Evolutionary conservation across 2,329 filamentous ascomycete species (phyloP).

Genomic region (Microcera coccophila): DNA sequence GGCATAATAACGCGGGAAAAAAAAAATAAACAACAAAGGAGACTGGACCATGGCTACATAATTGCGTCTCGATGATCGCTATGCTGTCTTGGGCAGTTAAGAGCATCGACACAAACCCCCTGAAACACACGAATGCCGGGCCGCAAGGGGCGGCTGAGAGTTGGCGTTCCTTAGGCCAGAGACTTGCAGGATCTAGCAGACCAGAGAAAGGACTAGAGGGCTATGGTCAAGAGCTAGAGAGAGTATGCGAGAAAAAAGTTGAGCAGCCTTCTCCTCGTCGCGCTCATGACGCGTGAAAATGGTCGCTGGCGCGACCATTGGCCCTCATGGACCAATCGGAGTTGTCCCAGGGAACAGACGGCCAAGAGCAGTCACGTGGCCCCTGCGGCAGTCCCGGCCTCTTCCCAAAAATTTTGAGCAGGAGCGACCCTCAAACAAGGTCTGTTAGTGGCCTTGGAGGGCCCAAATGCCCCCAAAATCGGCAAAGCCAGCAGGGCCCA

Average conservation of each 20-base stretch:
- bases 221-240: not conserved
- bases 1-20: too few species aligned
- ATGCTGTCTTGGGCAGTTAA: not conserved
- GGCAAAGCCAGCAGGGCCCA: not conserved
- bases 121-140: not conserved
- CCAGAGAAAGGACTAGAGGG: too few species aligned
- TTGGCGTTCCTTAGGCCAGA: not conserved
- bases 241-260: slow-evolving; percentile 5
- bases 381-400: not conserved
- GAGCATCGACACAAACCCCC: not conserved
- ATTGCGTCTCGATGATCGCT: not conserved
- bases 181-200: too few species aligned
- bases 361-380: slow-evolving; percentile 2
- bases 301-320: slow-evolving; percentile 13
- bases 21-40: too few species aligned
- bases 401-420: slow-evolving; percentile 1
- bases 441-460: not conserved
- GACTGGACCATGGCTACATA: not conserved
- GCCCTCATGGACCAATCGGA: slow-evolving; percentile 17
- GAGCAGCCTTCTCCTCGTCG: slow-evolving; percentile 9
- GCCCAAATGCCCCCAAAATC: not conserved
- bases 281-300: slow-evolving; percentile 25
- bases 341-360: slow-evolving; percentile 14
- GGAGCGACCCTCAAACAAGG: not conserved
- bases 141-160: not conserved